Evolutionary conservation across 2,329 filamentous ascomycete genomes (phyloP), one percentile per base, ranked within the genome.

Genomic region (Penicillium sp.): DNA sequence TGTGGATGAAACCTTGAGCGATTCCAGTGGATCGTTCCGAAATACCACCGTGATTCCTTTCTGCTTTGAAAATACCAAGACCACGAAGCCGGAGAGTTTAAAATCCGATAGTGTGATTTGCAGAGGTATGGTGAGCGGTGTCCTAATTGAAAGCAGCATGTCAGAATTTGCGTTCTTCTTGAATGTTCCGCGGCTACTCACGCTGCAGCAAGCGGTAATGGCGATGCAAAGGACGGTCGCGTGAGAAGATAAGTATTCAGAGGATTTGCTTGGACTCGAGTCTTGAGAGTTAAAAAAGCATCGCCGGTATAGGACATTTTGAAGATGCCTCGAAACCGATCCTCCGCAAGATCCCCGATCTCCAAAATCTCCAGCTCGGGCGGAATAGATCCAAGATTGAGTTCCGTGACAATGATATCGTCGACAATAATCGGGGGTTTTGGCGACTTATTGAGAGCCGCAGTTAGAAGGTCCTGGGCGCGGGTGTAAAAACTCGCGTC

Each of bases 391-490:
- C 95, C 95, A 65, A 99, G 86, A 79, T 99, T 99, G 78, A 99
- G 86, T 82, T 99, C 95, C 79, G 92, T 97, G 69, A 99, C 95
- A 77, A 97, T 87, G 81, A 99, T 98, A 79, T 99, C 95, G 85
- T 97, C 95, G 82, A 98, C 95, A 76, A 99, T 99, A 75, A 98
- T 98, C 64, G 95, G 95, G 61, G 95, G 95, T 75, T 98, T 98
- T 45, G 94, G 93, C 58, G 92, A 95, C 81, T 98, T 98, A 85
- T 99, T 99, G 73, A 99, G 85, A 41, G 95, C 95, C 61, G 91
- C 90, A 29, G 95, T 99, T 71, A 99, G 86, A 78, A 98, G 91
- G 77, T 98, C 93, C 78, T 93, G 91, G 56, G 95, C 94, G 71
- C 93, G 90, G 76, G 91, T 88, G 81, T 94, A 94, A 79, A 95